Conservation (phyloP, 331 rosid species). For the Saraca asoca region DNA sequence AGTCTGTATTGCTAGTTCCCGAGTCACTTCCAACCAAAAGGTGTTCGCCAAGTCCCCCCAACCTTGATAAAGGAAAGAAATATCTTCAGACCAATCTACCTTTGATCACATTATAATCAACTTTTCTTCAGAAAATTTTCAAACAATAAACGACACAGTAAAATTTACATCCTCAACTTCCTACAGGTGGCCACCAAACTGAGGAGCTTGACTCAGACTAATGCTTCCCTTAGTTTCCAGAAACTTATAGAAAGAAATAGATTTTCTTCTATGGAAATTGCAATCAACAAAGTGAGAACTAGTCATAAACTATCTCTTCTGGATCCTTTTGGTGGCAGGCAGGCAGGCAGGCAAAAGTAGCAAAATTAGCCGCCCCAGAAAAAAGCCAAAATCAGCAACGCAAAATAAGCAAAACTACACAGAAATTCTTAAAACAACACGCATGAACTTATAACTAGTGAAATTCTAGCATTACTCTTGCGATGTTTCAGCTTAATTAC, state of each 20-base stretch:
- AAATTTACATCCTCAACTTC: background rate
- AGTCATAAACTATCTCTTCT: background rate
- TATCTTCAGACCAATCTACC: background rate
- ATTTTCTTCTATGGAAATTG: background rate
- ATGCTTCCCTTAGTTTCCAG: background rate
- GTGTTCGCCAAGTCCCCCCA: background rate
- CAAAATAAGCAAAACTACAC: background rate
- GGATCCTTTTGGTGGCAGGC: background rate
- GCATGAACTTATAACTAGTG: background rate
- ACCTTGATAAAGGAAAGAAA: background rate
- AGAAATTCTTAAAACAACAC: background rate
- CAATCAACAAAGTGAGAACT: slow-evolving; percentile 8
- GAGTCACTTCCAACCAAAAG: background rate
- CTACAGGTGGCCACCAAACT: background rate
- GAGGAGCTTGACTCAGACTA: background rate
- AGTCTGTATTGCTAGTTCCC: background rate
- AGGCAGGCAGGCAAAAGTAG: slow-evolving; percentile 2
- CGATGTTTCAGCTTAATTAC: background rate
- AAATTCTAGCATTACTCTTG: background rate
- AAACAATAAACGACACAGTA: background rate
- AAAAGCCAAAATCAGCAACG: background rate
- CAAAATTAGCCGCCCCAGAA: background rate
- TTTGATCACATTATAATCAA: too few species aligned
- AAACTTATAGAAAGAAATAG: background rate
- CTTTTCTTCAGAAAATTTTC: background rate